Base-by-base conservation (phyloP, 2,329 filamentous ascomycete genomes). In the Nemania sp. region DNA sequence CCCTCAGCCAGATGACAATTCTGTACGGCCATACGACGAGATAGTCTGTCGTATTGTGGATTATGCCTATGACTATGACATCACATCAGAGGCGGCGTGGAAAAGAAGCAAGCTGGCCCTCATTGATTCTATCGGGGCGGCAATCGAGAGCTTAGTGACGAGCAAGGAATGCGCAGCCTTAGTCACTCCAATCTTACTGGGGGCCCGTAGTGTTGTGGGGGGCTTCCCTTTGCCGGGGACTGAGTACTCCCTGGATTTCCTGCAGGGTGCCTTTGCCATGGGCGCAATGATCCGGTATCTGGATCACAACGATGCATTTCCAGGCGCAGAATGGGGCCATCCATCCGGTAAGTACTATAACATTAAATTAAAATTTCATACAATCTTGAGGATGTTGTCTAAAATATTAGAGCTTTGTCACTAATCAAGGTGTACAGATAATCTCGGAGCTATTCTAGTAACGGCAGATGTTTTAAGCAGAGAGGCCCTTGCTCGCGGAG, bases 241-340 rank as follows among this genome's bases (percentile, higher is more conserved):
- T 5, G n/a, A 33, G 3, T 65, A 67, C 33, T 52, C 64, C 7
- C 44, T 75, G 11, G 73, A 75, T 50, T 66, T 68, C 2, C 39
- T 71, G 1, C 70, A 74, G 41, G 73, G 71, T 0, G 69, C 73
- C 14, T 75, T 75, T 49, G 68, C 71, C 47, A 36, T 76, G 19
- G 72, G 71, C 0, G 57, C 63, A 2, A 54, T 73, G 56, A 73
- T 75, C 30, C 64, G 73, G 20, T 75, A 73, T 46, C 56, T 75
- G 11, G 73, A 76, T 53, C 72, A 74, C 45, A 76, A 74, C 45
- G 74, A 76, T 64, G 72, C 68, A 5, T 64, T 70, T n/a, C 50
- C 61, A 6, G 73, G 72, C 0, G 65, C 63, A 14, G 73, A 76
- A 61, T 75, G 73, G 73, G 72, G 72, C 1, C 73, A 75, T 64